These are phyloP conservation scores for Bryoglossum gracile DNA, from an alignment of 495 filamentous ascomycete genomes.

Conservation along the genomic window DNA sequence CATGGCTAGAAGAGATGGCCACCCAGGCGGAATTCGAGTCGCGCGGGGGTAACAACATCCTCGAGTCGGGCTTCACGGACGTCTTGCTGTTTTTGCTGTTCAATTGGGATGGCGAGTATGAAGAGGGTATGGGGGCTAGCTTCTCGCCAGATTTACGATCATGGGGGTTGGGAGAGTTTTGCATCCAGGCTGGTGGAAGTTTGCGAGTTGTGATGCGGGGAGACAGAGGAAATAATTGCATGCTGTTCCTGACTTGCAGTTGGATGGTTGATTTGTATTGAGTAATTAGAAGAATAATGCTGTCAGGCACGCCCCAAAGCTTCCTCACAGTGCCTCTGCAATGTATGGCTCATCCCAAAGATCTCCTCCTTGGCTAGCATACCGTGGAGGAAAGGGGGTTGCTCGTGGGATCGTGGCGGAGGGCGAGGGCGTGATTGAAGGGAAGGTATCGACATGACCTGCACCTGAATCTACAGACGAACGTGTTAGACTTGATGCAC, in stretches of 20 bases:
- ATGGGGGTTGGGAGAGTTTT: constrained; percentile 4
- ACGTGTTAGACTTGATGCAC: background rate
- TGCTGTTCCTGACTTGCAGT: background rate
- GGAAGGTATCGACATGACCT: background rate
- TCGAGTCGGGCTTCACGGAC: constrained; percentile 40
- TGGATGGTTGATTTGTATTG: background rate
- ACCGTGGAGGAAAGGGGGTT: background rate
- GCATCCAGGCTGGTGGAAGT: constrained; percentile 29
- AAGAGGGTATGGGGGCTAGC: constrained; percentile 42
- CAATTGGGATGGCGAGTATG: constrained; percentile 45
- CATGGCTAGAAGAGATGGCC: constrained; percentile 32
- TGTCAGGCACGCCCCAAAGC: too few species aligned
- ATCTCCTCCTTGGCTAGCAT: background rate
- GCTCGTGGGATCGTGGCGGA: background rate
- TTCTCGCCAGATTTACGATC: constrained; percentile 29
- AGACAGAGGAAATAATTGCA: constrained; percentile 29
- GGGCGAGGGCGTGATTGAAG: background rate
- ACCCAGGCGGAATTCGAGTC: constrained; percentile 30
- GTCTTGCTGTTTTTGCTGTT: constrained; percentile 51
- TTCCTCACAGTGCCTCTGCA: background rate
- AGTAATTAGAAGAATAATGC: too few species aligned
- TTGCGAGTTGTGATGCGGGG: constrained; percentile 33
- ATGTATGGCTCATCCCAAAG: background rate
- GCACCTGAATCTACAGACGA: background rate
- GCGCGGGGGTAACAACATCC: constrained; percentile 45